Conservation (phyloP, 164 flowering plant species). For the Echeveria elegans region DNA sequence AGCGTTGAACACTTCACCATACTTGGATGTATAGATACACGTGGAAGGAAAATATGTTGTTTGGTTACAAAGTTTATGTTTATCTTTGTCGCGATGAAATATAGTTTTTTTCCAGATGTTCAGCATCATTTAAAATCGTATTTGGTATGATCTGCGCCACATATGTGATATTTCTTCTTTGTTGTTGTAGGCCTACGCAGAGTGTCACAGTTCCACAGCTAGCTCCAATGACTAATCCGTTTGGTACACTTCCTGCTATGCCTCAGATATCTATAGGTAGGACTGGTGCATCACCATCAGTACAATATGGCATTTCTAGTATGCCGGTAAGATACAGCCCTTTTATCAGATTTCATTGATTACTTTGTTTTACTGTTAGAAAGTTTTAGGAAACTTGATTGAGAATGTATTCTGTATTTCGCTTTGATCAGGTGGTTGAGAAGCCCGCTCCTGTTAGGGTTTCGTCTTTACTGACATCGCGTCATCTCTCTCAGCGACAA, state of each 20-base stretch:
- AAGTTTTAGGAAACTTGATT: not conserved
- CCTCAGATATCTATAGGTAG: constrained; percentile 80
- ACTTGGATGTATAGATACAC: too few species aligned
- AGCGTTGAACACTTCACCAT: too few species aligned
- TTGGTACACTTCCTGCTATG: constrained; percentile 80
- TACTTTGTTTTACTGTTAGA: not conserved
- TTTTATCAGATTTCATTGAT: not conserved
- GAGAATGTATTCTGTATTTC: not conserved
- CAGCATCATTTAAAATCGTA: too few species aligned
- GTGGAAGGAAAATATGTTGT: too few species aligned
- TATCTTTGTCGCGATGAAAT: not conserved
- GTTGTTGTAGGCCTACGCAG: constrained; percentile 39
- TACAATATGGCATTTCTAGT: constrained; percentile 90
- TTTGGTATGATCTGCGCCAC: not conserved
- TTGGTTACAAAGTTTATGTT: not conserved
- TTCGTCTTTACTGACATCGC: constrained; percentile 73
- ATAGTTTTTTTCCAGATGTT: not conserved
- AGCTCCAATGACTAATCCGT: constrained; percentile 49
- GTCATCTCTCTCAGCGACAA: constrained; percentile 81
- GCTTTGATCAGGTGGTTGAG: constrained; percentile 56
- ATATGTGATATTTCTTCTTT: not conserved
- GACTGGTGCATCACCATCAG: constrained; percentile 57
- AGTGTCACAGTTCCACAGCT: constrained; percentile 35
- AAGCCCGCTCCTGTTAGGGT: constrained; percentile 78
- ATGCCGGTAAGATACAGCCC: constrained; percentile 49